Conservation (phyloP, 2,329 filamentous ascomycete genomes). For the Scortechinia acanthostroma region DNA sequence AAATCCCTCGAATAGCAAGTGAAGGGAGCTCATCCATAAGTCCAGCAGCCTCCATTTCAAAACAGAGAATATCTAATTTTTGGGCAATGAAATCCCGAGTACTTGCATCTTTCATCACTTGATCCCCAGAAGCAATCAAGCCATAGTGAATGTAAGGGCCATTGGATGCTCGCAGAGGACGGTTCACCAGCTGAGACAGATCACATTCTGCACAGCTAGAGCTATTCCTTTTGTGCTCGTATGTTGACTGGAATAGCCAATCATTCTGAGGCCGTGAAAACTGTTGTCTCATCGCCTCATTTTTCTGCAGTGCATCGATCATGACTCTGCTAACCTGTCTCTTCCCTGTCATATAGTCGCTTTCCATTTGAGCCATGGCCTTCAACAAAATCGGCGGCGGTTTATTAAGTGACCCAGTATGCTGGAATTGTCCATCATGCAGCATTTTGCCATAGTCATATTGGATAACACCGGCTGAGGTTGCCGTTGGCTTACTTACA, state of each 20-base stretch:
- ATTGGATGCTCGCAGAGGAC: too few species aligned
- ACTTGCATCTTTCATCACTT: slow-evolving; percentile 5
- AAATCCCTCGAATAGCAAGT: slow-evolving; percentile 6
- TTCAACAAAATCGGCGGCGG: slow-evolving; percentile 3
- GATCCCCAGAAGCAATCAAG: slow-evolving; percentile 6
- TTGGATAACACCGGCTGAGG: slow-evolving; percentile 5
- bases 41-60: slow-evolving; percentile 1
- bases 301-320: too few species aligned
- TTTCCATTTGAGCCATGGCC: not conserved
- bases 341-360: not conserved
- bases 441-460: slow-evolving; percentile 5
- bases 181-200: too few species aligned
- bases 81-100: slow-evolving; percentile 3
- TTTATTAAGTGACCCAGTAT: not conserved
- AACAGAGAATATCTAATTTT: not conserved
- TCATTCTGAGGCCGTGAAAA: too few species aligned
- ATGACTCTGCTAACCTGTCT: not conserved
- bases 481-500: too few species aligned
- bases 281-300: too few species aligned
- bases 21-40: not conserved
- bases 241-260: too few species aligned
- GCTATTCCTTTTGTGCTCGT: too few species aligned
- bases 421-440: slow-evolving; percentile 3
- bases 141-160: slow-evolving; percentile 3
- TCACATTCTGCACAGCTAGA: too few species aligned